Base-by-base conservation (phyloP, 2,329 filamentous ascomycete genomes). In the Sporothrix schenckii region DNA sequence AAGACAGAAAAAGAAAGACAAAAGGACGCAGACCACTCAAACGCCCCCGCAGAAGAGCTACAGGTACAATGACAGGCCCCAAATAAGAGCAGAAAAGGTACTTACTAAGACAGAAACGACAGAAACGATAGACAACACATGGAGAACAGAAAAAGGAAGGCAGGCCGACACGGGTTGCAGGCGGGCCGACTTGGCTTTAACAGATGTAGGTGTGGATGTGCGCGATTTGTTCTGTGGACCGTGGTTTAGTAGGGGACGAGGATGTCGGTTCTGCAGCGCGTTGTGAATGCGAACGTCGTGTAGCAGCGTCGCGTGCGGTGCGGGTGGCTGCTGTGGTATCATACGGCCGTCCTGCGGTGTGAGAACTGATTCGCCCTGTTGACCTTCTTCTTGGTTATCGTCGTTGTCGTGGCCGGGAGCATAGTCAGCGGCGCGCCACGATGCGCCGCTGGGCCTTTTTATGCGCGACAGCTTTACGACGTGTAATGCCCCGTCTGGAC, bases 41-140 rank as follows among this genome's bases (percentile, higher is more conserved):
- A 50, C 44, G 10, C 44, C n/a, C 41, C 16, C 1, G 47, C 13
- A 39, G 39, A 34, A 24, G 39, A 65, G 24, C 34, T 54, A 21
- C 24, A 47, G 41, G 68, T 24, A 21, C 61, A 60, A 58, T 34
- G 34, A 34, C 34, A 21, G 53, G 41, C 13, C 53, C 9, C 50
- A 27, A 61, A 54, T 27, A 10, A 24, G 16, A 4, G 11, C 14
- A 67, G 34, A 49, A 34, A 24, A 63, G 13, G n/a, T 13, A 54
- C 72, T 67, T 70, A 73, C 72, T 72, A 74, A 74, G 72, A 76
- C 72, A 65, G 70, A 63, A 68, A 73, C 70, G 72, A 72, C 68
- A 69, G 53, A 68, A 77, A 74, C 75, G 70, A 77, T 71, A 27
- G 78, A 79, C 67, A 76, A 74, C 53, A 78, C 70, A 70, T 76